These are phyloP conservation scores for Phytopythium aichiense DNA, from an alignment of 352 stramenopile species.

Conservation along the genomic window DNA sequence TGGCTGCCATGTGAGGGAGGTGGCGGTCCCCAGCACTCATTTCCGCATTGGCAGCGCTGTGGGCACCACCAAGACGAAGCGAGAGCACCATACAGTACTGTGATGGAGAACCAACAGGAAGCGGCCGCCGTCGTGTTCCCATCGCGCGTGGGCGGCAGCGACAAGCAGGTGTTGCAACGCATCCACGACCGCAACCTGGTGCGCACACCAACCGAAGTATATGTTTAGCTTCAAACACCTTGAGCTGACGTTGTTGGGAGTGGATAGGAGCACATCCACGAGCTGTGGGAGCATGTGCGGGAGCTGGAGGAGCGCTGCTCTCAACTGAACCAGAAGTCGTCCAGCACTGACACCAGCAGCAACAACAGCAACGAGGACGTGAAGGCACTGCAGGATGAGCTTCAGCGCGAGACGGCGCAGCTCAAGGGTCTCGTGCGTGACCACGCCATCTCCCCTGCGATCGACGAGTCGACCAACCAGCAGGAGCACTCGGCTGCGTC, in stretches of 20 bases:
- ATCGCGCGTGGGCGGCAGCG: background rate
- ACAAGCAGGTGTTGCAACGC: conserved; percentile 6
- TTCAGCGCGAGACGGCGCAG: conserved; percentile 2
- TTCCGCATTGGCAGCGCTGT: background rate
- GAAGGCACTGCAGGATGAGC: background rate
- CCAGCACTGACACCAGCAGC: background rate
- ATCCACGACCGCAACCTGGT: conserved; percentile 9
- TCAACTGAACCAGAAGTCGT: background rate
- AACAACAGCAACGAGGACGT: background rate
- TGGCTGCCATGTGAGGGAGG: background rate
- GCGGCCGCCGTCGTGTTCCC: conserved; percentile 3
- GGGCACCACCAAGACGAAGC: background rate
- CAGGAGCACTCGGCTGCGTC: background rate
- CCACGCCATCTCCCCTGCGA: conserved; percentile 4
- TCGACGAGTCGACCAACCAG: conserved; percentile 6
- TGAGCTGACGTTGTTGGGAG: background rate
- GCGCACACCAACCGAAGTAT: too few species aligned
- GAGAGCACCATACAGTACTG: background rate
- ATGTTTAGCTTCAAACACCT: too few species aligned
- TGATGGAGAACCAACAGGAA: conserved; percentile 6
- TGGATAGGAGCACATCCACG: conserved; percentile 2
- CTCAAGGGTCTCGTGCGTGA: conserved; percentile 1
- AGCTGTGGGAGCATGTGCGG: conserved; percentile 5
- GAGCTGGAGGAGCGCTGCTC: conserved; percentile 3
- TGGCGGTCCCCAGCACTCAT: background rate